phyloP scores from a whole-genome alignment of 164 flowering plant genomes.

The Umbilicus rupestris region DNA sequence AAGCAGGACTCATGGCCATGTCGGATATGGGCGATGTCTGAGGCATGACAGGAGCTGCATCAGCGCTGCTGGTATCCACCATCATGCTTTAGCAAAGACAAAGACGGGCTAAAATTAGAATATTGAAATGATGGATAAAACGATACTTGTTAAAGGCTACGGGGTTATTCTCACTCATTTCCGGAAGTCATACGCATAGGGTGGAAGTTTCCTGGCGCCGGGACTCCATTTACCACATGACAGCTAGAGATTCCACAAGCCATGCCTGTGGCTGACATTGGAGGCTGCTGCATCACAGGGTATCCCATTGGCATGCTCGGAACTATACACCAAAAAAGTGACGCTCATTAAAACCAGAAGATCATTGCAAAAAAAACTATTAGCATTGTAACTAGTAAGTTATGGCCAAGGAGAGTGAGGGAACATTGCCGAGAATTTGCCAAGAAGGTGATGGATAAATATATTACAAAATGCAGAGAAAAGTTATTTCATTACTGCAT shows the following conservation, averaged over 20 bases:
- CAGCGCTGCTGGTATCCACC: conserved; percentile 39
- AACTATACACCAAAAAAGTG: conserved; percentile 66
- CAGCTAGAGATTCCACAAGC: conserved; percentile 68
- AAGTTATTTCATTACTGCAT: neutral
- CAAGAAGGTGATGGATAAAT: too few species aligned
- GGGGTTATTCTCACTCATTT: conserved; percentile 50
- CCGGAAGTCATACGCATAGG: conserved; percentile 78
- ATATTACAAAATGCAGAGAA: too few species aligned
- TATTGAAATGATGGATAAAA: too few species aligned
- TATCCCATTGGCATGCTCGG: conserved; percentile 92
- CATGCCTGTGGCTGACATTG: conserved; percentile 67
- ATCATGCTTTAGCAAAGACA: neutral
- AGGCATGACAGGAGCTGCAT: conserved; percentile 38
- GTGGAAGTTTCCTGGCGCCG: conserved; percentile 76
- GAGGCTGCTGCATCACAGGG: conserved; percentile 79
- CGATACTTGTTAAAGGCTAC: too few species aligned
- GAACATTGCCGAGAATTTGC: too few species aligned
- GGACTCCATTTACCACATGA: conserved; percentile 93
- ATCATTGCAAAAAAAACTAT: neutral
- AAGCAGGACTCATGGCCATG: conserved; percentile 86
- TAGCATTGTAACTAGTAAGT: too few species aligned
- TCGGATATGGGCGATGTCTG: conserved; percentile 78
- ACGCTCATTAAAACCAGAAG: conserved; percentile 19
- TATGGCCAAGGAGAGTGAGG: too few species aligned
- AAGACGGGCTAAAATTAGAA: too few species aligned